A percentile compares a stretch with the other conserved stretches of the same genome.
phyloP scores from a whole-genome alignment of 1,284 basidiomycete genomes.

The Boletus sp. region DNA sequence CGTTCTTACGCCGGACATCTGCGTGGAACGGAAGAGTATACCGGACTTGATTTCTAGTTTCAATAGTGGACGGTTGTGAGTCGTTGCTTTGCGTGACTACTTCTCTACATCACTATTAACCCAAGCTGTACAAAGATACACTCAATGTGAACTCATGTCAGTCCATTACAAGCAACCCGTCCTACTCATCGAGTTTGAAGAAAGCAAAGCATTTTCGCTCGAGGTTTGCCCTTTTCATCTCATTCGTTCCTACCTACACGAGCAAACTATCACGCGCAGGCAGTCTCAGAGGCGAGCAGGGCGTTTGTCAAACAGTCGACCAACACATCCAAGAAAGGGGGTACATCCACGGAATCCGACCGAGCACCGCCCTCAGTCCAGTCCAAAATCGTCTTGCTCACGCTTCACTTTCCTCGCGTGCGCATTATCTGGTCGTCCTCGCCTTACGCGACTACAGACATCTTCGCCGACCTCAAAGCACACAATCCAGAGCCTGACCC shows the following conservation, averaged over 20 bases:
- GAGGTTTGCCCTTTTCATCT: constrained; percentile 57
- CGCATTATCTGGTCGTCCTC: constrained; percentile 98
- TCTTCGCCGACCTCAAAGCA: constrained; percentile 92
- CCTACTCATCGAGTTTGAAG: constrained; percentile 97
- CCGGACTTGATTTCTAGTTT: constrained; percentile 92
- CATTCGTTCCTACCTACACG: background rate
- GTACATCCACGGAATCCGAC: constrained; percentile 44
- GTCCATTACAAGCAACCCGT: constrained; percentile 95
- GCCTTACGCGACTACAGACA: constrained; percentile 89
- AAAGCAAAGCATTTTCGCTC: constrained; percentile 93
- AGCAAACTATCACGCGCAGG: constrained; percentile 40
- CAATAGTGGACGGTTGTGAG: constrained; percentile 90
- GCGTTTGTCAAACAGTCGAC: constrained; percentile 58
- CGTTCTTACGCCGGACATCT: constrained; percentile 93
- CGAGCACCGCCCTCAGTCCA: constrained; percentile 65
- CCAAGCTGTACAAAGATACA: constrained; percentile 63
- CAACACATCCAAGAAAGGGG: constrained; percentile 58
- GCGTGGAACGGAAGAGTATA: constrained; percentile 95
- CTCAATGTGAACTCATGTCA: constrained; percentile 97
- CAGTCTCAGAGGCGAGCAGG: constrained; percentile 62
- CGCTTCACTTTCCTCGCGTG: constrained; percentile 87
- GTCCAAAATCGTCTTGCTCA: constrained; percentile 89
- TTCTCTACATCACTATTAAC: background rate
- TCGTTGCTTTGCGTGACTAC: background rate
- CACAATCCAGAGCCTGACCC: constrained; percentile 86